phyloP scores from a whole-genome alignment of 139 green algal genomes.

The Marvania coccoides region DNA sequence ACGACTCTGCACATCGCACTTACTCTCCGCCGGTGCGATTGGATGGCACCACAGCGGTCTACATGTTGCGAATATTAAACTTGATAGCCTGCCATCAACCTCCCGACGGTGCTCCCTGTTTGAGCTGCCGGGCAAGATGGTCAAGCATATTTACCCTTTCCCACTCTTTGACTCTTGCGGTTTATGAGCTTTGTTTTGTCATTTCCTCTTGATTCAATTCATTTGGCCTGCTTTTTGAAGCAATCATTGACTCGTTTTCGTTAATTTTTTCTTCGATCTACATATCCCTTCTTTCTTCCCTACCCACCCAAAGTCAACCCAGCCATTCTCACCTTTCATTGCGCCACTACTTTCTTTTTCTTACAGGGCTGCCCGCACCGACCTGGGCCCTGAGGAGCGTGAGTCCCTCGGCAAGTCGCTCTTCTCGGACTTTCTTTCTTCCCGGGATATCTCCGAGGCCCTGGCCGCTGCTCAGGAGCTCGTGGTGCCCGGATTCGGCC shows the following conservation, averaged over 20 bases:
- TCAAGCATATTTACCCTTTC: neutral
- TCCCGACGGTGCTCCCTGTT: neutral
- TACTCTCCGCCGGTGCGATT: slow-evolving; percentile 5
- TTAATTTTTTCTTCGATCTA: neutral
- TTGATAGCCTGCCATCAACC: neutral
- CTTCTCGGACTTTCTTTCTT: slow-evolving; percentile 41
- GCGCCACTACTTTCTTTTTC: neutral
- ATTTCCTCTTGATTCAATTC: neutral
- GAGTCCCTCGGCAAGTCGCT: slow-evolving; percentile 30
- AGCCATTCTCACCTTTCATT: neutral
- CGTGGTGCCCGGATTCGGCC: slow-evolving; percentile 19
- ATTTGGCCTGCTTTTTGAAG: neutral
- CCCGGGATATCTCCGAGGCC: slow-evolving; percentile 29
- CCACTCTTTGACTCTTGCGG: neutral
- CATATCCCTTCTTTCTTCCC: neutral
- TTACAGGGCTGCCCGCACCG: slow-evolving; percentile 13
- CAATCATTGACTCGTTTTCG: neutral
- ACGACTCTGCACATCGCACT: neutral
- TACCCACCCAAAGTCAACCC: neutral
- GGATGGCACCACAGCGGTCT: slow-evolving; percentile 15
- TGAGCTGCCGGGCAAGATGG: neutral
- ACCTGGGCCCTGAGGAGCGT: slow-evolving; percentile 31
- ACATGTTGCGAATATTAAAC: slow-evolving; percentile 23
- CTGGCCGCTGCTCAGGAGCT: slow-evolving; percentile 35
- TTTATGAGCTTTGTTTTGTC: neutral